These are phyloP conservation scores for Bruguiera gymnorhiza DNA, from an alignment of 345 rosid species.

Conservation along the genomic window DNA sequence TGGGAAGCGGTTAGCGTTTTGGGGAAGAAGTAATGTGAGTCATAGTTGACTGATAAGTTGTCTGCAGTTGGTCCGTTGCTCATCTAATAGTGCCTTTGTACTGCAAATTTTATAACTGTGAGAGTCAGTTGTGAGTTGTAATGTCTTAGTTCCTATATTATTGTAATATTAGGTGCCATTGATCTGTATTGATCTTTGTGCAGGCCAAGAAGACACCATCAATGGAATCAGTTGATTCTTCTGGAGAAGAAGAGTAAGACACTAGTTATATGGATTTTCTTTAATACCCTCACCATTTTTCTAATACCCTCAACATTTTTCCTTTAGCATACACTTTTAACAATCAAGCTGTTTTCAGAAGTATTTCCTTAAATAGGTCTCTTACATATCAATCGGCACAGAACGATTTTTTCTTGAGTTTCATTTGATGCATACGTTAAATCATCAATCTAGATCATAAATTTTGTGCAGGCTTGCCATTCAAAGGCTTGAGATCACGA, in stretches of 20 bases:
- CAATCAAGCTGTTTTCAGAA: not conserved
- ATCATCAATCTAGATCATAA: not conserved
- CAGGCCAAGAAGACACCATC: constrained; percentile 90
- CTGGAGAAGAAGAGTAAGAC: constrained; percentile 98
- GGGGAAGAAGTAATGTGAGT: constrained; percentile 92
- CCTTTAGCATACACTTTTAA: constrained; percentile 1
- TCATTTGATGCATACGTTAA: not conserved
- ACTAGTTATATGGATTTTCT: constrained; percentile 18
- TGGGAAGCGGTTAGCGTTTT: constrained; percentile 65
- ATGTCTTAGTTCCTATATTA: too few species aligned
- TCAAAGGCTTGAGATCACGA: constrained; percentile 87
- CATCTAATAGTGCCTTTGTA: too few species aligned
- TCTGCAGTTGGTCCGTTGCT: not conserved
- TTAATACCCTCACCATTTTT: constrained; percentile 4
- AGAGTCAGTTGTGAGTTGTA: too few species aligned
- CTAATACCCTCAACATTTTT: constrained; percentile 1
- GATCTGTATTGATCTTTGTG: constrained; percentile 16
- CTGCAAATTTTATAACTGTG: too few species aligned
- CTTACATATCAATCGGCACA: not conserved
- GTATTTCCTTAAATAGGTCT: not conserved
- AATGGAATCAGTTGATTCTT: constrained; percentile 86
- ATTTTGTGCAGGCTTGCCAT: constrained; percentile 72
- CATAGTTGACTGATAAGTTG: constrained; percentile 15
- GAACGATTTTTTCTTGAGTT: not conserved
- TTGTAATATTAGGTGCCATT: constrained; percentile 4